Percentiles rank a stretch among this genome's conserved stretches.
Evolutionary conservation across 371 early-diverging fungal species (phyloP).

Genomic region (Zychaea mexicana): DNA sequence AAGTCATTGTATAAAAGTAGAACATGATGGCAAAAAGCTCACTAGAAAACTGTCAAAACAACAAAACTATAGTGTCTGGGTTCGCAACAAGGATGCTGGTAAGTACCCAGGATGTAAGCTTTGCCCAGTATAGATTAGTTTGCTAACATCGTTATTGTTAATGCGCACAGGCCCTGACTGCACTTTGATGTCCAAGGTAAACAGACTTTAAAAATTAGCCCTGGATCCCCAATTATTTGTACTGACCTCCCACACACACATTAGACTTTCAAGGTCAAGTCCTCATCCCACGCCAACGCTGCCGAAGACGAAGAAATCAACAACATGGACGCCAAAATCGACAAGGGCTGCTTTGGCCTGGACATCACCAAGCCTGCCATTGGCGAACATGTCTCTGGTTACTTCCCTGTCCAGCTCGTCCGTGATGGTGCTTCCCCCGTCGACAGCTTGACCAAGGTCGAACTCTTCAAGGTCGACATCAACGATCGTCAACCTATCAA

Average conservation of each 20-base stretch:
- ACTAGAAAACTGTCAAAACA: not conserved
- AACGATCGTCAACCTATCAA: conserved; percentile 31
- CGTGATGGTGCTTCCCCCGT: conserved; percentile 49
- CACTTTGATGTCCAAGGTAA: conserved; percentile 54
- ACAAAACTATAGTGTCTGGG: conserved; percentile 7
- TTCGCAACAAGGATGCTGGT: conserved; percentile 35
- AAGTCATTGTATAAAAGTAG: conserved; percentile 20
- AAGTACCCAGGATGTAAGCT: not conserved
- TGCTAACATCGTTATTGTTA: not conserved
- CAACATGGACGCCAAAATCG: conserved; percentile 32
- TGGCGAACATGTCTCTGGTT: conserved; percentile 27
- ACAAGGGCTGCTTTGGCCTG: conserved; percentile 53
- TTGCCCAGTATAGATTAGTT: conserved; percentile 3
- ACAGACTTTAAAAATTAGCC: not conserved
- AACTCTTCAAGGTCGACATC: conserved; percentile 40
- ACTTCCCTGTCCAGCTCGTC: conserved; percentile 36
- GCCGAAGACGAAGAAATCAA: conserved; percentile 31
- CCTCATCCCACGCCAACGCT: conserved; percentile 41
- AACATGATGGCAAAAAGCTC: not conserved
- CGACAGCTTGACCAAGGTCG: conserved; percentile 26
- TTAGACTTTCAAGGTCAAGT: conserved; percentile 35
- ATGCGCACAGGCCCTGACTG: conserved; percentile 37
- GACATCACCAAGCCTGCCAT: conserved; percentile 35
- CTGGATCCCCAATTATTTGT: no score
- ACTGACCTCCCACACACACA: no score